These are phyloP conservation scores for Coniochaeta sp. DNA, from an alignment of 2,329 filamentous ascomycete species.

Conservation along the genomic window DNA sequence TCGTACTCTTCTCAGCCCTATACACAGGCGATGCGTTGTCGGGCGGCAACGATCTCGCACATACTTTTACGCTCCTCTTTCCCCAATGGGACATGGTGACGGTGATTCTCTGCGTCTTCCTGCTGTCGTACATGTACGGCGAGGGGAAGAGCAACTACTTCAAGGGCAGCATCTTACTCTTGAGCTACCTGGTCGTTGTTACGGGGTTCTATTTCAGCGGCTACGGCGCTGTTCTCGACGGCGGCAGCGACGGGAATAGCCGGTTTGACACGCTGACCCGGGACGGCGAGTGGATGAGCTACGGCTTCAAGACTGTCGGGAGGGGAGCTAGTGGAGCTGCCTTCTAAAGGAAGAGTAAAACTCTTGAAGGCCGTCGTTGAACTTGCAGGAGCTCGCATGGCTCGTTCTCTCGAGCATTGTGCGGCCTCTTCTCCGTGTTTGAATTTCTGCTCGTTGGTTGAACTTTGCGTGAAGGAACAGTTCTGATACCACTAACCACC, in stretches of 20 bases:
- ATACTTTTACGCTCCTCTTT: slow-evolving; percentile 81
- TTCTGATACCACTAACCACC: neutral
- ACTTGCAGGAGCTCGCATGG: too few relatives aligned
- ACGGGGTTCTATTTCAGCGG: slow-evolving; percentile 84
- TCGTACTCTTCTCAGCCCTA: slow-evolving; percentile 84
- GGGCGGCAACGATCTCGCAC: slow-evolving; percentile 31
- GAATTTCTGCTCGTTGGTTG: neutral
- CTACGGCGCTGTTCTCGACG: slow-evolving; percentile 32
- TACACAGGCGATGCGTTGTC: slow-evolving; percentile 36
- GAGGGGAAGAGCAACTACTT: slow-evolving; percentile 99
- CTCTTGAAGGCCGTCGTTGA: too few relatives aligned
- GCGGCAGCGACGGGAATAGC: slow-evolving; percentile 27
- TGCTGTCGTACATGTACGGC: slow-evolving; percentile 94
- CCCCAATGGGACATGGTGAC: slow-evolving; percentile 99
- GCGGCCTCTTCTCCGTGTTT: neutral
- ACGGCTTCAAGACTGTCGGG: slow-evolving; percentile 42
- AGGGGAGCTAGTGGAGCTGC: slow-evolving; percentile 30
- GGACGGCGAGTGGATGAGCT: slow-evolving; percentile 41
- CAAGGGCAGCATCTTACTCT: slow-evolving; percentile 90
- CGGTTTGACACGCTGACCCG: slow-evolving; percentile 47
- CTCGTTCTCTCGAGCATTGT: neutral
- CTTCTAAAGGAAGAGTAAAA: slow-evolving; percentile 13
- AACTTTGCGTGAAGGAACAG: neutral
- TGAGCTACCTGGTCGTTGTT: slow-evolving; percentile 88
- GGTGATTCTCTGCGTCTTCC: slow-evolving; percentile 89